Evolutionary conservation across 75 land plant species (phyloP), one percentile per base, ranked within the genome.

Genomic region (Selaginella tamariscina): DNA sequence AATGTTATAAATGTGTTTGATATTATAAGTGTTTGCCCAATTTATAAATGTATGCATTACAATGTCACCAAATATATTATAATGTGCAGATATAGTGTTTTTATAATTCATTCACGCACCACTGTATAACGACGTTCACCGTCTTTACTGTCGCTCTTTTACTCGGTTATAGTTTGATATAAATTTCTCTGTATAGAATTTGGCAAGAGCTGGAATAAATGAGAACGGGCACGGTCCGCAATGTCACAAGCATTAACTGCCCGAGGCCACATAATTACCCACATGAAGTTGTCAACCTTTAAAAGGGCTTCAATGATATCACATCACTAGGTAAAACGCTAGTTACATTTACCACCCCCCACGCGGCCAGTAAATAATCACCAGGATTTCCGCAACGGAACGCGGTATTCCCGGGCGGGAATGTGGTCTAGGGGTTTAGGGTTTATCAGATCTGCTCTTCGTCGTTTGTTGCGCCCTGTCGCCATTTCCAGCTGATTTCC

Each of bases 371-470:
- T 39, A 39, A 39, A 39, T 5, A 39, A 5, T 5, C 11, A 15
- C 49, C 5, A 15, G 49, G 49, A 39, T 39, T 39, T 39, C 49
- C 49, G 49, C 49, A 39, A 39, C 49, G 49, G 49, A 39, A 39
- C 15, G 49, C 49, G 49, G 11, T 5, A 39, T 39, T 39, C 49
- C 49, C 49, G 49, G 49, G 49, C 49, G 49, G 49, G 49, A 39
- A 39, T 39, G 49, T 39, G 49, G n/a, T 39, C 49, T 39, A 39
- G 15, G 49, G n/a, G 49, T 39, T 39, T 39, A 39, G 49, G 49
- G 49, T 39, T 39, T 39, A 39, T 39, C 49, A 39, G 49, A 39
- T 39, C 49, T 39, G 49, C 15, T 5, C 49, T 15, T 39, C 15
- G 49, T 39, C 15, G 5, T 39, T 39, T 5, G 49, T 39, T 15